These are phyloP conservation scores for Colletotrichum graminicola DNA, from an alignment of 2,329 filamentous ascomycete species.

Conservation along the genomic window DNA sequence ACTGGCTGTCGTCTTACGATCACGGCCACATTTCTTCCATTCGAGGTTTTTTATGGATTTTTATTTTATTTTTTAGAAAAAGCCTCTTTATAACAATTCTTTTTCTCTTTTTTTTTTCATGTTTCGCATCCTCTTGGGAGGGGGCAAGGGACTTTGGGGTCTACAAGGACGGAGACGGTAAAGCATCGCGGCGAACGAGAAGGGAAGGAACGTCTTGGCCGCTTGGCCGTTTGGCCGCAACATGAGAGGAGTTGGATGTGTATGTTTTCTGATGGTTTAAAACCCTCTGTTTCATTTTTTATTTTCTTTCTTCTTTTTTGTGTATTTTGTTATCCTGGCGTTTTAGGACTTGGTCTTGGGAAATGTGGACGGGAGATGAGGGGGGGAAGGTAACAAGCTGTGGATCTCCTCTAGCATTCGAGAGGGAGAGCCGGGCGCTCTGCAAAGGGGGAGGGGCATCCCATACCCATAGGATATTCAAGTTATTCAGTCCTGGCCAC, in stretches of 20 bases:
- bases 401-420: not conserved
- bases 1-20: constrained; percentile 36
- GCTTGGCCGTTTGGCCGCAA: not conserved
- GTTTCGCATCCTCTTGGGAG: not conserved
- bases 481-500: not conserved
- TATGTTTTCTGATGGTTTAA: not conserved
- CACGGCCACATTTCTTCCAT: constrained; percentile 1
- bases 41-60: not conserved
- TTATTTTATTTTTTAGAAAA: not conserved
- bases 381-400: not conserved
- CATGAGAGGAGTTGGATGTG: not conserved
- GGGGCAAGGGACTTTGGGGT: constrained; percentile 1
- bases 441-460: constrained; percentile 16
- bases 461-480: constrained; percentile 33
- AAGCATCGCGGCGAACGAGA: constrained; percentile 13
- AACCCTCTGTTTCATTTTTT: not conserved
- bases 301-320: not conserved
- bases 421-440: constrained; percentile 3
- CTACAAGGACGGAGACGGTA: constrained; percentile 15
- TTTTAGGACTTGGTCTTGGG: not conserved
- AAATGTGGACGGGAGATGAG: not conserved
- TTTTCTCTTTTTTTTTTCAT: too few relatives aligned
- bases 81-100: not conserved
- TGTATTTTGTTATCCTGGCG: not conserved
- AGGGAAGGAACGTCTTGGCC: not conserved